These are phyloP conservation scores for Primulina tabacum DNA, from an alignment of 257 asterid species.

Conservation along the genomic window DNA sequence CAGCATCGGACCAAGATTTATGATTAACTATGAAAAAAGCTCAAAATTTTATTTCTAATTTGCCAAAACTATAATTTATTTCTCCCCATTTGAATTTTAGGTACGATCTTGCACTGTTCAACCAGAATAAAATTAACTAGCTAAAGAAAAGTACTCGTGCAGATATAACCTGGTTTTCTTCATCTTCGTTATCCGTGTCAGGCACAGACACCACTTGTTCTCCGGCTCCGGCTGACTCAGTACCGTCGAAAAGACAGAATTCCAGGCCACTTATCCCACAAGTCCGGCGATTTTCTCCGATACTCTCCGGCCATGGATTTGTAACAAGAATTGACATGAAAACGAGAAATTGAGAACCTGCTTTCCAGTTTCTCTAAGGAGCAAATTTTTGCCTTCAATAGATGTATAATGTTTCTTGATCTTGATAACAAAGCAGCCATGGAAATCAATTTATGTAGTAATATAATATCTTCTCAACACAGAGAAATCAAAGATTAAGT, in stretches of 20 bases:
- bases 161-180: slow-evolving; percentile 44
- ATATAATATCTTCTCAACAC: background rate
- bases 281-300: slow-evolving; percentile 7
- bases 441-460: background rate
- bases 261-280: slow-evolving; percentile 22
- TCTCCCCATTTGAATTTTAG: background rate
- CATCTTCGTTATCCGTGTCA: slow-evolving; percentile 41
- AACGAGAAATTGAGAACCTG: slow-evolving; percentile 16
- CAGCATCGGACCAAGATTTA: background rate
- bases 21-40: too few species aligned
- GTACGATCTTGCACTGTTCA: background rate
- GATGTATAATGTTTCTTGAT: slow-evolving; percentile 40
- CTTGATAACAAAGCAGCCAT: slow-evolving; percentile 55
- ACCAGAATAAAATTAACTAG: too few species aligned
- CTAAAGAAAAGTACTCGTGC: background rate
- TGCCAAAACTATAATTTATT: background rate
- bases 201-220: slow-evolving; percentile 36
- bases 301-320: slow-evolving; percentile 21
- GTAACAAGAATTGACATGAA: slow-evolving; percentile 21
- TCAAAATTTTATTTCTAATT: background rate
- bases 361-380: slow-evolving; percentile 17
- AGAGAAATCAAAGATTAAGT: background rate
- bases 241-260: slow-evolving; percentile 31
- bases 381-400: slow-evolving; percentile 29
- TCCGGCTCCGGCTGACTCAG: slow-evolving; percentile 59